Conservation (phyloP, 2,329 filamentous ascomycete genomes). For the Teratosphaeria viscida region DNA sequence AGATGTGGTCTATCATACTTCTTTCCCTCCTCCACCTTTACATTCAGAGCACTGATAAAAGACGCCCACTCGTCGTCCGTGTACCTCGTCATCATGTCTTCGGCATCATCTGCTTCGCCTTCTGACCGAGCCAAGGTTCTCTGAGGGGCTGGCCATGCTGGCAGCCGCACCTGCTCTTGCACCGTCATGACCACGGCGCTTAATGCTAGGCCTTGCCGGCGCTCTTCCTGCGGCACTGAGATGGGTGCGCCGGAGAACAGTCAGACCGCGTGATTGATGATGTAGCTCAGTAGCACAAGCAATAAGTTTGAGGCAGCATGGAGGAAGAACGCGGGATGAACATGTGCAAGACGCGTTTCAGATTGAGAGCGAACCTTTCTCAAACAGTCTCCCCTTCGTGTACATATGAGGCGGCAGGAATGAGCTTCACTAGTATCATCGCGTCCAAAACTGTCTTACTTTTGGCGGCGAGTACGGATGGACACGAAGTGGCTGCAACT, state of each 20-base stretch:
- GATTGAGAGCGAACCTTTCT: not conserved
- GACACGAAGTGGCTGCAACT: too few relatives aligned
- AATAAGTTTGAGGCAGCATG: not conserved
- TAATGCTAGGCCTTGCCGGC: not conserved
- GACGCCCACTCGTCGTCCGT: slow-evolving; percentile 36
- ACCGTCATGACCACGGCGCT: not conserved
- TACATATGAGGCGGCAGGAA: too few relatives aligned
- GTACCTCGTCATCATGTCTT: slow-evolving; percentile 28
- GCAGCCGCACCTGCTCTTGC: not conserved
- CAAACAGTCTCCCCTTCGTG: too few relatives aligned
- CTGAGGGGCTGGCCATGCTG: not conserved
- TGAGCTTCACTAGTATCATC: too few relatives aligned
- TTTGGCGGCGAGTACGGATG: too few relatives aligned
- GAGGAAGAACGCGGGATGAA: not conserved
- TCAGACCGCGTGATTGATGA: not conserved
- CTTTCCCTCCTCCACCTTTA: slow-evolving; percentile 6
- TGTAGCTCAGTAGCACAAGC: not conserved
- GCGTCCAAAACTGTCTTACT: too few relatives aligned
- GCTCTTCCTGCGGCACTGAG: not conserved
- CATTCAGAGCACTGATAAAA: slow-evolving; percentile 29
- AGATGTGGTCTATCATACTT: slow-evolving; percentile 2
- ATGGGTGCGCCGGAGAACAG: not conserved
- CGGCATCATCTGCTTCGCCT: not conserved
- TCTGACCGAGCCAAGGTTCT: not conserved
- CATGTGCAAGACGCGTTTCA: not conserved